Evolutionary conservation across 2,329 filamentous ascomycete species (phyloP).

Genomic region (Tetracladium maxilliforme): DNA sequence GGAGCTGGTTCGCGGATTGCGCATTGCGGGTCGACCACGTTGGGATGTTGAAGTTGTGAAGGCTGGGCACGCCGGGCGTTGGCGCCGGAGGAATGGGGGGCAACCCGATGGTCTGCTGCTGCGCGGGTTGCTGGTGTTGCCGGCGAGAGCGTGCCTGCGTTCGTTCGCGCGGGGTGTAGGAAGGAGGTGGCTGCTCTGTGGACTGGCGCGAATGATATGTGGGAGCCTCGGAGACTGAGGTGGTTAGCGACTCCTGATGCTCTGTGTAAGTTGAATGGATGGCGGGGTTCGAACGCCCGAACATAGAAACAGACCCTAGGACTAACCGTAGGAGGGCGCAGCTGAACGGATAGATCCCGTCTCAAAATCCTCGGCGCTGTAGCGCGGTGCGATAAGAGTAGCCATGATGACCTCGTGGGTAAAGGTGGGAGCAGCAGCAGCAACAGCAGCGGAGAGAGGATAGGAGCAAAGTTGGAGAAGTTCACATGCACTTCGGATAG

Average conservation of each 20-base stretch:
- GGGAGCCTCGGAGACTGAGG: slow-evolving; percentile 47
- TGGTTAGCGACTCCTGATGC: neutral
- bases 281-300: neutral
- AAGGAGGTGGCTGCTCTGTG: no score
- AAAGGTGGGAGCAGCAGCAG: no score
- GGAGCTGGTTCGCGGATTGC: no score
- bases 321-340: slow-evolving; percentile 58
- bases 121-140: slow-evolving; percentile 7
- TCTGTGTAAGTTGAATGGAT: slow-evolving; percentile 1
- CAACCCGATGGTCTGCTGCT: slow-evolving; percentile 25
- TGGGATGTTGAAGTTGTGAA: slow-evolving; percentile 39
- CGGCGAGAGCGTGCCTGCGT: no score
- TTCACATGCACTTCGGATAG: no score
- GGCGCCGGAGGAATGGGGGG: slow-evolving; percentile 29
- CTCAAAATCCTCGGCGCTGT: no score
- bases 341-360: slow-evolving; percentile 51
- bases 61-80: slow-evolving; percentile 20
- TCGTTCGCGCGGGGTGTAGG: no score
- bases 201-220: slow-evolving; percentile 38
- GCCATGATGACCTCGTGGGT: no score
- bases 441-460: no score
- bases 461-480: no score
- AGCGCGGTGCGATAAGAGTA: no score
- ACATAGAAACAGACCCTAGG: slow-evolving; percentile 13
- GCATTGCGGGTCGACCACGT: slow-evolving; percentile 45